Evolutionary conservation across 2,329 filamentous ascomycete genomes (phyloP).

Genomic region (Scortechinia acanthostroma): DNA sequence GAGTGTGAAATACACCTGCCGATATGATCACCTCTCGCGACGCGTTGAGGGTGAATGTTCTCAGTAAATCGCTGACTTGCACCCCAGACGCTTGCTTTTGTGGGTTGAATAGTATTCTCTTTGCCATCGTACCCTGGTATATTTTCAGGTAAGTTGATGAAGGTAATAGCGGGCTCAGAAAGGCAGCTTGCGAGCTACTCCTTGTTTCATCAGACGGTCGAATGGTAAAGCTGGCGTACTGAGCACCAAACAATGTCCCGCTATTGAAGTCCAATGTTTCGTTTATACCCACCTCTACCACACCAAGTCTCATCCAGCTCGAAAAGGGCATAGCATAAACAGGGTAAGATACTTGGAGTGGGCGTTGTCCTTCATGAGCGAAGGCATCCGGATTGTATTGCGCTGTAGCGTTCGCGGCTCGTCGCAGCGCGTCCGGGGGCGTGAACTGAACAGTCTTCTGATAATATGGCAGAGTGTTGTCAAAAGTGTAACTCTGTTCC

Average conservation of each 20-base stretch:
- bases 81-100: not conserved
- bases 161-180: too few species aligned
- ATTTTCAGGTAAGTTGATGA: not conserved
- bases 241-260: not conserved
- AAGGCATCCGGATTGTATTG: not conserved
- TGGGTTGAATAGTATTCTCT: not conserved
- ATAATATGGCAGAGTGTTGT: not conserved
- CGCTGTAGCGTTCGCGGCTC: not conserved
- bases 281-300: not conserved
- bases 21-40: conserved; percentile 27
- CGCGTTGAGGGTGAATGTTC: not conserved
- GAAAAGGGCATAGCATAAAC: not conserved
- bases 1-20: conserved; percentile 29
- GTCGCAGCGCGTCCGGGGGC: not conserved
- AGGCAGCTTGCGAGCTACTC: not conserved
- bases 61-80: not conserved
- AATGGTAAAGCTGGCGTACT: not conserved
- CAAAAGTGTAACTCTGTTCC: not conserved
- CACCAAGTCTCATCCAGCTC: not conserved
- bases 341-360: not conserved
- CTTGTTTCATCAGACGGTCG: not conserved
- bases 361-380: not conserved
- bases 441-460: not conserved
- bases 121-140: not conserved
- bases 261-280: not conserved